Base-by-base conservation (phyloP, 164 flowering plant genomes). In the Pachysandra terminalis region DNA sequence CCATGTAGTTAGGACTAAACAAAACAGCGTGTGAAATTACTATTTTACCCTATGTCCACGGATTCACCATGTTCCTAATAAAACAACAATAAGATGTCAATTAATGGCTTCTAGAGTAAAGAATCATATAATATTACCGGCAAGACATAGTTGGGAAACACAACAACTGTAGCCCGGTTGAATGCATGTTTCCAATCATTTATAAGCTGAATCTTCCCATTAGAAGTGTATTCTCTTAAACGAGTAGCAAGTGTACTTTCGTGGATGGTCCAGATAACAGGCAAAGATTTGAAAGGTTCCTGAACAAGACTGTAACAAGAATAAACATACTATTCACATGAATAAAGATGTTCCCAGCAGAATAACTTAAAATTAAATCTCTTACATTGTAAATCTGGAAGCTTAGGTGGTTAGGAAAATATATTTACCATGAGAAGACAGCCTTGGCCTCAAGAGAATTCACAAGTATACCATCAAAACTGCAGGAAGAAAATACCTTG, bases 221-320 rank as follows among this genome's bases (percentile, higher is more conserved):
- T 84, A 37, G 80, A 79, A 66, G 66, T 68, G 77, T 91, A 90
- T 48, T 82, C 67, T 63, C 79, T 80, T 59, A 84, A 70, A 48
- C 87, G 93, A 61, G 71, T 56, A 71, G 92, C 92, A 48, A 93
- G 88, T 35, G 84, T 32, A 53, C 45, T 66, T 73, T 96, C 97
- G 77, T 91, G 87, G 69, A 96, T 79, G 27, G 85, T 86, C 98
- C 97, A 96, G 68, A 96, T 73, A 59, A 96, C 79, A 63, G 97
- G 98, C 45, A 96, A 56, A 59, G 88, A 82, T 81, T 79, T 91
- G 82, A 93, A 96, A 75, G 99, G 99, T 77, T 96, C 98, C 92
- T 93, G 98, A 81, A 80, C 40, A 73, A 93, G 81, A 81, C 99
- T 96, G 93, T 73, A 74, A 77, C 68, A 80, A 75, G 75, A 77